A percentile compares a stretch with the other conserved stretches of the same genome.
These are phyloP conservation scores for Fonsecaea pedrosoi DNA, from an alignment of 2,329 filamentous ascomycete genomes.

Conservation along the genomic window DNA sequence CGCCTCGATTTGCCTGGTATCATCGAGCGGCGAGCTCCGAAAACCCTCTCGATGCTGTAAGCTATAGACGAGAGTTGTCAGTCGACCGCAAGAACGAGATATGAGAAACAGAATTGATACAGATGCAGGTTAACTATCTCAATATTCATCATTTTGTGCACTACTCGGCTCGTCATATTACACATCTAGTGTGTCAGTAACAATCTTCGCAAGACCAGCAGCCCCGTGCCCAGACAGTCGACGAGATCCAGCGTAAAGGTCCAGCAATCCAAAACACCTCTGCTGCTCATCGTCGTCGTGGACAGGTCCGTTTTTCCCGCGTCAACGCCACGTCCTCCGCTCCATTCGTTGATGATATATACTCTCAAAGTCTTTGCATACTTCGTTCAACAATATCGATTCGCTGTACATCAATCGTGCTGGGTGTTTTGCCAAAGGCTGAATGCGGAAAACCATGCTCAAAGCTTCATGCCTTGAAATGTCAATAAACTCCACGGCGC, in stretches of 20 bases:
- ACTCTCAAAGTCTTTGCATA: constrained; percentile 13
- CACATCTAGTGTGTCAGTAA: constrained; percentile 31
- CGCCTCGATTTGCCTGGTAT: not conserved
- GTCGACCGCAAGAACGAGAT: not conserved
- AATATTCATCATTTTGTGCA: constrained; percentile 35
- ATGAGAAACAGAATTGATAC: constrained; percentile 2
- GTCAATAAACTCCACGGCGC: constrained; percentile 19
- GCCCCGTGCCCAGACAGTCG: constrained; percentile 11
- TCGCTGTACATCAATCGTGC: constrained; percentile 33
- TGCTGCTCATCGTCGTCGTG: constrained; percentile 19
- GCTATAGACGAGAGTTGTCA: not conserved
- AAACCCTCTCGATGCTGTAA: not conserved
- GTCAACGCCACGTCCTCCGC: constrained; percentile 21
- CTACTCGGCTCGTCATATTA: constrained; percentile 34
- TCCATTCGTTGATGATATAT: constrained; percentile 26
- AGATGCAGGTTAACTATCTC: constrained; percentile 3
- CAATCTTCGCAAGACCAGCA: constrained; percentile 24
- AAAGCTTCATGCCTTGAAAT: constrained; percentile 5
- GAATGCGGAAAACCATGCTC: constrained; percentile 13
- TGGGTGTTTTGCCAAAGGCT: constrained; percentile 17
- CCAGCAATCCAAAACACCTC: constrained; percentile 34
- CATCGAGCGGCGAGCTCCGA: constrained; percentile 16
- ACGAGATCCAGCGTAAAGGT: constrained; percentile 15
- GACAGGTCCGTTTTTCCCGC: constrained; percentile 3
- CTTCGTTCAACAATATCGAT: constrained; percentile 28